Evolutionary conservation across 192 early-diverging fungal genomes (phyloP).

Genomic region (Coemansia sp.): DNA sequence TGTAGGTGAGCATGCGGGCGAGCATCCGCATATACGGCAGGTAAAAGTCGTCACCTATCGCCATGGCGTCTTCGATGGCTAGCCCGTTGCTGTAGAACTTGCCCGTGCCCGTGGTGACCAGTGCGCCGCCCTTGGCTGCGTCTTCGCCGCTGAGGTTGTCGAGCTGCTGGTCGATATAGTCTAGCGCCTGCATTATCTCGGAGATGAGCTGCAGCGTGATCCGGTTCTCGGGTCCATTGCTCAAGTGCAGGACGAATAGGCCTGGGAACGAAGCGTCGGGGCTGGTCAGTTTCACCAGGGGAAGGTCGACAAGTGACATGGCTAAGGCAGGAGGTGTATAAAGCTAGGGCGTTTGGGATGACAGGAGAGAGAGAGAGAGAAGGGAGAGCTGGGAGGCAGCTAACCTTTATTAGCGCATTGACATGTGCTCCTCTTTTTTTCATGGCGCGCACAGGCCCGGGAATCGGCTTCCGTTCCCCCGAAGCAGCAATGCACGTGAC

Average conservation of each 20-base stretch:
- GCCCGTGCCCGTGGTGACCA: slow-evolving; percentile 65
- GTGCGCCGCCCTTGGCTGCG: slow-evolving; percentile 52
- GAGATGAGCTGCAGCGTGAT: slow-evolving; percentile 63
- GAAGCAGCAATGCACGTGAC: too few relatives aligned
- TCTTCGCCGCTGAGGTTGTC: slow-evolving; percentile 45
- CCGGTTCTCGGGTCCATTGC: slow-evolving; percentile 67
- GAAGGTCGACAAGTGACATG: slow-evolving; percentile 51
- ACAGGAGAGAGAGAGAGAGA: neutral
- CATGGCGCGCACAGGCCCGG: too few relatives aligned
- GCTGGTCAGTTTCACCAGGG: slow-evolving; percentile 42
- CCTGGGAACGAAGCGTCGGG: slow-evolving; percentile 36
- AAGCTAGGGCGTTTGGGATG: neutral
- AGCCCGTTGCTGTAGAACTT: slow-evolving; percentile 80
- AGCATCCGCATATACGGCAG: slow-evolving; percentile 61
- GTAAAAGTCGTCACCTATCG: slow-evolving; percentile 55
- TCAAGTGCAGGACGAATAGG: slow-evolving; percentile 67
- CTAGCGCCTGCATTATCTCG: slow-evolving; percentile 63
- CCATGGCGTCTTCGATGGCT: slow-evolving; percentile 57
- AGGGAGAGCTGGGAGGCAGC: too few relatives aligned
- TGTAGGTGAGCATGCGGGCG: slow-evolving; percentile 64
- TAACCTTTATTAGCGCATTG: too few relatives aligned
- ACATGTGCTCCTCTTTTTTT: too few relatives aligned
- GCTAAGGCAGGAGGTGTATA: too few relatives aligned
- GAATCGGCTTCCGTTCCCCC: too few relatives aligned
- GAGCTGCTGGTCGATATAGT: slow-evolving; percentile 57